Percentiles rank a stretch among this genome's conserved stretches.
phyloP scores from a whole-genome alignment of 345 rosid genomes.

The Lenwebbia sp. region DNA sequence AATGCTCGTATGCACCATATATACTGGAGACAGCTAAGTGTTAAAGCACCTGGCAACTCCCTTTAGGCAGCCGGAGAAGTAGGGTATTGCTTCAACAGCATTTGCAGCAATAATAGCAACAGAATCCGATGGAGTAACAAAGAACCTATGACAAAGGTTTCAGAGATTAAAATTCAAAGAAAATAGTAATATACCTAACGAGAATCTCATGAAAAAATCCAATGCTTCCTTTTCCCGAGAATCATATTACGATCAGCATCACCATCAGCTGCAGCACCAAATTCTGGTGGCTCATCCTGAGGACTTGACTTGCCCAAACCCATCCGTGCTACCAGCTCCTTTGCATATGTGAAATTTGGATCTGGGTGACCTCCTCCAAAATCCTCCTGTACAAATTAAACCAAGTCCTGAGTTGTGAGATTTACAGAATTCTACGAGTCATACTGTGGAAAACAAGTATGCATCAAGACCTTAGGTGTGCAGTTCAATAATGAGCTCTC shows the following conservation, averaged over 20 bases:
- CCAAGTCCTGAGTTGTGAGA: background rate
- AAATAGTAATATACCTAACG: background rate
- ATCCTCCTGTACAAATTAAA: constrained; percentile 58
- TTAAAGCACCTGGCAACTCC: constrained; percentile 89
- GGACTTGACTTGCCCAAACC: constrained; percentile 76
- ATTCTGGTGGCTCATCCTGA: constrained; percentile 81
- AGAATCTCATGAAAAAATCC: background rate
- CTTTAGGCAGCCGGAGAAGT: constrained; percentile 87
- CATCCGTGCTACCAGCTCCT: constrained; percentile 92
- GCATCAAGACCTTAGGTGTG: constrained; percentile 62
- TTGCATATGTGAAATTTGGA: constrained; percentile 97
- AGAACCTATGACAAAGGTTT: constrained; percentile 45
- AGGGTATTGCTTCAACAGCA: constrained; percentile 85
- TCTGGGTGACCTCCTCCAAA: constrained; percentile 99
- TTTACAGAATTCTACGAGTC: background rate
- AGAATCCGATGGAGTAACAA: constrained; percentile 98
- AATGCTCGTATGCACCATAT: background rate
- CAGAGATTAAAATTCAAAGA: background rate
- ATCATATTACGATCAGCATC: constrained; percentile 99
- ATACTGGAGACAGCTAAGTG: background rate
- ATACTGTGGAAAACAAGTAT: background rate
- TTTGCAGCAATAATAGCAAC: constrained; percentile 98
- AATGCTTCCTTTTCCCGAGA: constrained; percentile 84
- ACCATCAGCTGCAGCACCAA: constrained; percentile 99
- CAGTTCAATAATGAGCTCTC: constrained; percentile 85